Conservation (phyloP, 768 basidiomycete genomes). For the Austroboletus eburneus region DNA sequence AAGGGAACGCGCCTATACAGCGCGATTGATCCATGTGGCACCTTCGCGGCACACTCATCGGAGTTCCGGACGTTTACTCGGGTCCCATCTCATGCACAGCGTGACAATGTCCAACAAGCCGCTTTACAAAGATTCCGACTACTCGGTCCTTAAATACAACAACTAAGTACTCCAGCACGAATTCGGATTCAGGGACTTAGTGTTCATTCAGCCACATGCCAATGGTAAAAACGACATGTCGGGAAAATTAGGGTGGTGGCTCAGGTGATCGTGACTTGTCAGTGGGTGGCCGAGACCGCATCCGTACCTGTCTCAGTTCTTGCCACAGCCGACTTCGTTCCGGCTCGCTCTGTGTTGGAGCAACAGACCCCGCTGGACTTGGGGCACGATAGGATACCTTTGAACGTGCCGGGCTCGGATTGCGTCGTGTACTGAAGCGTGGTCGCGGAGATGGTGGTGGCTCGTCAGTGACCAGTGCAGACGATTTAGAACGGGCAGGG, state of each 20-base stretch:
- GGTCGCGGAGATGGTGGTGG: slow-evolving; percentile 29
- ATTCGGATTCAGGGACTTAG: neutral
- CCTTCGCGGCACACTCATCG: slow-evolving; percentile 3
- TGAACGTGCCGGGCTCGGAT: slow-evolving; percentile 37
- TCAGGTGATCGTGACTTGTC: slow-evolving; percentile 38
- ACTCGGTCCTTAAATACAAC: slow-evolving; percentile 15
- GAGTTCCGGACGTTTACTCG: no score
- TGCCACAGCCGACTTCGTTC: slow-evolving; percentile 49
- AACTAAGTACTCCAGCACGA: slow-evolving; percentile 7
- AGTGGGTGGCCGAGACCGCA: slow-evolving; percentile 44
- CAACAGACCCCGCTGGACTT: slow-evolving; percentile 26
- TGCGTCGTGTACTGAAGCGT: slow-evolving; percentile 34
- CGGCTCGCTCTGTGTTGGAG: slow-evolving; percentile 33
- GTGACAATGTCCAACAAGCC: slow-evolving; percentile 14
- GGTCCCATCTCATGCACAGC: no score
- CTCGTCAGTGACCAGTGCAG: slow-evolving; percentile 19
- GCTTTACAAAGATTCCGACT: slow-evolving; percentile 17
- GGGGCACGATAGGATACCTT: slow-evolving; percentile 25
- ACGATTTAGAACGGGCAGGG: slow-evolving; percentile 29
- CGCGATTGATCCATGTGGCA: slow-evolving; percentile 20
- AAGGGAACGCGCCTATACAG: slow-evolving; percentile 14
- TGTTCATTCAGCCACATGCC: slow-evolving; percentile 11
- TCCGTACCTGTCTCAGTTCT: slow-evolving; percentile 49
- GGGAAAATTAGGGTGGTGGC: slow-evolving; percentile 32
- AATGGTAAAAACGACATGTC: slow-evolving; percentile 9